phyloP scores from a whole-genome alignment of 805 yeast species.

The Saccharomycopsis amapae region DNA sequence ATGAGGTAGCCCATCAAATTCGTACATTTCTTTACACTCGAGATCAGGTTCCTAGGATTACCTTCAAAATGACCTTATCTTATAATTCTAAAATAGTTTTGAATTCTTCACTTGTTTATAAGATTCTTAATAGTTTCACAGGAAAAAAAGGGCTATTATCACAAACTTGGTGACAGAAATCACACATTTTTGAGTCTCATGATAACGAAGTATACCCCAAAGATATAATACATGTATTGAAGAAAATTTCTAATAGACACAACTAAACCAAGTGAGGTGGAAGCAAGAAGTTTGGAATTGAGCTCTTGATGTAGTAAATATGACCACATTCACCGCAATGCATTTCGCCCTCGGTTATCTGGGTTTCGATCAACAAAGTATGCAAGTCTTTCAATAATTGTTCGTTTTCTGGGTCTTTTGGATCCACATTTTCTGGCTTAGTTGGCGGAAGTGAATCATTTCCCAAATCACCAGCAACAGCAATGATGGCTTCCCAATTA shows the following conservation, averaged over 20 bases:
- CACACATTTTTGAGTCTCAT: too few species aligned
- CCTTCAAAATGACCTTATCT: too few species aligned
- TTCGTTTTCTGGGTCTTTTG: slow-evolving; percentile 36
- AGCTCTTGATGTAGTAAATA: slow-evolving; percentile 81
- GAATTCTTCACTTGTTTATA: too few species aligned
- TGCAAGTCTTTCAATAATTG: slow-evolving; percentile 72
- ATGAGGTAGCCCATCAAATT: too few species aligned
- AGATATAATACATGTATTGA: too few species aligned
- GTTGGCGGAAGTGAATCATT: slow-evolving; percentile 51
- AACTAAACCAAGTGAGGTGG: slow-evolving; percentile 76
- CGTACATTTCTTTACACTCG: too few species aligned
- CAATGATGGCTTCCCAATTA: slow-evolving; percentile 79
- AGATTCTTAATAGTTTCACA: too few species aligned
- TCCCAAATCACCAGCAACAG: slow-evolving; percentile 72
- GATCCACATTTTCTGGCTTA: slow-evolving; percentile 50
- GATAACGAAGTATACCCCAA: too few species aligned
- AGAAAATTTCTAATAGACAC: not conserved
- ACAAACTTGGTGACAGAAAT: too few species aligned
- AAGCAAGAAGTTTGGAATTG: slow-evolving; percentile 86
- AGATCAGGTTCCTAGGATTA: too few species aligned
- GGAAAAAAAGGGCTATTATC: too few species aligned
- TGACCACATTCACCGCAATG: slow-evolving; percentile 80
- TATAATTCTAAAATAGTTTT: too few species aligned
- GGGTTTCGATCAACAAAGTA: slow-evolving; percentile 72
- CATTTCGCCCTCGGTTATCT: slow-evolving; percentile 85